These are phyloP conservation scores for Gyromitra esculenta DNA, from an alignment of 2,329 filamentous ascomycete species.

Conservation along the genomic window DNA sequence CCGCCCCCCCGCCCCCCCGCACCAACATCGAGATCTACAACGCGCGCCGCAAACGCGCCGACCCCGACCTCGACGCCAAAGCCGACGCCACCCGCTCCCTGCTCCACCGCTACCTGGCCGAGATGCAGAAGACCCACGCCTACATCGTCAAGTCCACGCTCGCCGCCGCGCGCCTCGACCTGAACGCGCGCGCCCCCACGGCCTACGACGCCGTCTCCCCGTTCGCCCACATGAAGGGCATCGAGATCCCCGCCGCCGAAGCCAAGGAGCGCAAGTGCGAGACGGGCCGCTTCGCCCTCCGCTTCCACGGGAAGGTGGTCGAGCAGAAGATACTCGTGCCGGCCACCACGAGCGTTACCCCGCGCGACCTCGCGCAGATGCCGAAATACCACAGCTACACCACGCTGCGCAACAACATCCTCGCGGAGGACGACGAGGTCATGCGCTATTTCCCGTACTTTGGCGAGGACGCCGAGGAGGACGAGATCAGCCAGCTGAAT, in stretches of 20 bases:
- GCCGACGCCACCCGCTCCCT: background rate
- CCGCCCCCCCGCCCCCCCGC: conserved; percentile 7
- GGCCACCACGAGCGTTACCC: conserved; percentile 31
- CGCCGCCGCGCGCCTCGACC: conserved; percentile 46
- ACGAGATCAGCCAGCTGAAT: conserved; percentile 45
- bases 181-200: conserved; percentile 23
- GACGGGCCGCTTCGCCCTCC: conserved; percentile 27
- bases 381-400: conserved; percentile 55
- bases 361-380: conserved; percentile 41
- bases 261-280: conserved; percentile 34
- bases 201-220: conserved; percentile 50
- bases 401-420: conserved; percentile 54
- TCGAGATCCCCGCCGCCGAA: conserved; percentile 41
- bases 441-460: conserved; percentile 56
- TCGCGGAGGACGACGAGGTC: conserved; percentile 55
- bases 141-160: conserved; percentile 49
- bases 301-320: conserved; percentile 19
- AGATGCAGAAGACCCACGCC: conserved; percentile 54
- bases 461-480: conserved; percentile 53
- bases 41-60: conserved; percentile 20
- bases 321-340: conserved; percentile 46
- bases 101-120: conserved; percentile 38
- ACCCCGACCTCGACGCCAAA: conserved; percentile 7
- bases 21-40: conserved; percentile 45
- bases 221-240: conserved; percentile 50